phyloP scores from a whole-genome alignment of 768 basidiomycete genomes.

The Tricholoma matsutake region DNA sequence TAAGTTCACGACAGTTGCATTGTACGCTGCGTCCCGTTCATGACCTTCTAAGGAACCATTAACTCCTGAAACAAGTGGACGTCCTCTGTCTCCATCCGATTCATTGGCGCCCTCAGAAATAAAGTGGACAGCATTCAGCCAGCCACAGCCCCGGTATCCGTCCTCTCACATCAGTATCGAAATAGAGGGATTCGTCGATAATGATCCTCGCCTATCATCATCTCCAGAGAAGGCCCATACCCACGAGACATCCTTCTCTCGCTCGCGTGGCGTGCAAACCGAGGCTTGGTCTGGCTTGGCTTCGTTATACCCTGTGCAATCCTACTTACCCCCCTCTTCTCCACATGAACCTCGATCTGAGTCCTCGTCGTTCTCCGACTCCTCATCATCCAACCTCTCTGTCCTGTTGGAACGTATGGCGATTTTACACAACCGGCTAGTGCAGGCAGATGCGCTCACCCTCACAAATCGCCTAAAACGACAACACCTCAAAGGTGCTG shows the following conservation, averaged over 20 bases:
- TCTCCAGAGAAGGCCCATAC: conserved; percentile 35
- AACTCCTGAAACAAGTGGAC: conserved; percentile 43
- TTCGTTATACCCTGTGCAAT: conserved; percentile 30
- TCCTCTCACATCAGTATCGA: conserved; percentile 41
- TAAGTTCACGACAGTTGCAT: conserved; percentile 11
- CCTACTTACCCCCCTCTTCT: conserved; percentile 40
- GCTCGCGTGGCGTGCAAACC: conserved; percentile 69
- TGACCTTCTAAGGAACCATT: conserved; percentile 32
- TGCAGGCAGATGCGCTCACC: conserved; percentile 81
- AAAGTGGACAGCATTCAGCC: conserved; percentile 25
- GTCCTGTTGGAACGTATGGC: conserved; percentile 60
- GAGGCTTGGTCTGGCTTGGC: conserved; percentile 38
- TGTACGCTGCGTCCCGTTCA: background rate
- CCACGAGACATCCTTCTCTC: conserved; percentile 49
- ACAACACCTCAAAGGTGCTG: conserved; percentile 82
- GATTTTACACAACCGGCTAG: conserved; percentile 52
- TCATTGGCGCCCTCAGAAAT: conserved; percentile 34
- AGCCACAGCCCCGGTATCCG: conserved; percentile 26
- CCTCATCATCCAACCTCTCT: conserved; percentile 53
- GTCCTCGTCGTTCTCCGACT: conserved; percentile 63
- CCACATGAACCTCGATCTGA: conserved; percentile 67
- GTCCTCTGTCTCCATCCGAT: conserved; percentile 40
- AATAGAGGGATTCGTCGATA: conserved; percentile 34
- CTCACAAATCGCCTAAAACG: conserved; percentile 88
- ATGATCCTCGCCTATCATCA: conserved; percentile 27